Conservation (phyloP, 306 rosid species). For the Psophocarpus tetragonolobus region DNA sequence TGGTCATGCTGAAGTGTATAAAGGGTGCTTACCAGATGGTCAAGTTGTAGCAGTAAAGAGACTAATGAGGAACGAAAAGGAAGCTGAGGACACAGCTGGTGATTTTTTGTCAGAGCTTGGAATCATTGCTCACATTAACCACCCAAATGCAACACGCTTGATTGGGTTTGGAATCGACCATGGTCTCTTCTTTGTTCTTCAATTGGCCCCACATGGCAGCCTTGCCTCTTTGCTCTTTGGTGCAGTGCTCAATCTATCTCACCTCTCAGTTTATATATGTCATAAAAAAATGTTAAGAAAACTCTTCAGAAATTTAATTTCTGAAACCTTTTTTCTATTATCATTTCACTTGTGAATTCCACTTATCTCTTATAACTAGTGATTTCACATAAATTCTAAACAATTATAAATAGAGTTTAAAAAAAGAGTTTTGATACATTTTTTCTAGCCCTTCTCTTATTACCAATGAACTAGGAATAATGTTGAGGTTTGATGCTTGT, state of each 20-base stretch:
- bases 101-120: constrained; percentile 86
- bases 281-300: no score
- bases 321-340: no score
- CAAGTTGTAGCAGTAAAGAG: constrained; percentile 73
- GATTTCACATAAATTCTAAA: no score
- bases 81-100: constrained; percentile 53
- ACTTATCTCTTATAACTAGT: no score
- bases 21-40: constrained; percentile 58
- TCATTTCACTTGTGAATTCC: no score
- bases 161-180: constrained; percentile 72
- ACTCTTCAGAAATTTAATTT: no score
- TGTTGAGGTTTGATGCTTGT: neutral
- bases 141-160: constrained; percentile 62
- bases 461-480: neutral
- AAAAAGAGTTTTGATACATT: no score
- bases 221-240: constrained; percentile 73
- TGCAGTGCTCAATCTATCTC: constrained; percentile 35
- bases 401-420: no score
- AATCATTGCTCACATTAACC: constrained; percentile 80
- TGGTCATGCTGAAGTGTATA: constrained; percentile 88
- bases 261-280: neutral
- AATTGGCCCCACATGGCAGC: constrained; percentile 71
- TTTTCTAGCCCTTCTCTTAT: no score
- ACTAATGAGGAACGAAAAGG: constrained; percentile 54
- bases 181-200: constrained; percentile 73